Evolutionary conservation across 2,329 filamentous ascomycete species (phyloP).

Genomic region (Corinectria fuckeliana): DNA sequence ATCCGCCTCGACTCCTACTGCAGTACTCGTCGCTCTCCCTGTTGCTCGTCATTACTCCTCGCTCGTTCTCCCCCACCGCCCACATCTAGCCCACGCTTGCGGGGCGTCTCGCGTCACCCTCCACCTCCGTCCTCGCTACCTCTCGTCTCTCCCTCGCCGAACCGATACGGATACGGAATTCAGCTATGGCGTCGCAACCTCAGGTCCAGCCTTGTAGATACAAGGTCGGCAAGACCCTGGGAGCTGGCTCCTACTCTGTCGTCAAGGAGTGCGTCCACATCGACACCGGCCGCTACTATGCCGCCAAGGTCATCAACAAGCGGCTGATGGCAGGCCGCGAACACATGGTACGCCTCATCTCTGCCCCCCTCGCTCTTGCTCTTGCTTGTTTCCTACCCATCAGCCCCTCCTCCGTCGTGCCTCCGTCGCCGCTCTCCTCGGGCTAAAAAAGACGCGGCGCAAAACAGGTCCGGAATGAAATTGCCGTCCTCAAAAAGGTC

Average conservation of each 20-base stretch:
- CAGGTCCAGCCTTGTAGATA: conserved; percentile 95
- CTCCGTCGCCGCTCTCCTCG: neutral
- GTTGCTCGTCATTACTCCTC: neutral
- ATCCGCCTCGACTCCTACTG: neutral
- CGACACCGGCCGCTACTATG: conserved; percentile 96
- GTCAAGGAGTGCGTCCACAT: conserved; percentile 99
- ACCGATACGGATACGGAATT: conserved; percentile 11
- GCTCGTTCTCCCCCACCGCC: neutral
- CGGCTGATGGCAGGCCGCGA: conserved; percentile 95
- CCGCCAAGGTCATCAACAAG: conserved; percentile 99
- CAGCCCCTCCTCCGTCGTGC: neutral
- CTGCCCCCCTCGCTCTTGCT: neutral
- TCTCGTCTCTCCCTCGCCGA: conserved; percentile 6
- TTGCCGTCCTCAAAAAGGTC: conserved; percentile 95
- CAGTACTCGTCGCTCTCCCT: neutral
- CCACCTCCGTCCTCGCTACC: neutral
- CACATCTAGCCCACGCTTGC: conserved; percentile 10
- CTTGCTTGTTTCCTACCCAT: neutral
- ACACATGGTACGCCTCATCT: conserved; percentile 77
- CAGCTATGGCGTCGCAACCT: conserved; percentile 47
- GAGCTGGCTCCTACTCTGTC: conserved; percentile 95
- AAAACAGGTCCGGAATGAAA: conserved; percentile 89
- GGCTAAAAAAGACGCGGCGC: conserved; percentile 24
- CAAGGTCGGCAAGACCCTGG: conserved; percentile 97
- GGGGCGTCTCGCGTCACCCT: conserved; percentile 19